Percentiles rank a stretch among this genome's conserved stretches.
phyloP scores from a whole-genome alignment of 2,329 filamentous ascomycete species.

The Chrysosporium keratinophilum region DNA sequence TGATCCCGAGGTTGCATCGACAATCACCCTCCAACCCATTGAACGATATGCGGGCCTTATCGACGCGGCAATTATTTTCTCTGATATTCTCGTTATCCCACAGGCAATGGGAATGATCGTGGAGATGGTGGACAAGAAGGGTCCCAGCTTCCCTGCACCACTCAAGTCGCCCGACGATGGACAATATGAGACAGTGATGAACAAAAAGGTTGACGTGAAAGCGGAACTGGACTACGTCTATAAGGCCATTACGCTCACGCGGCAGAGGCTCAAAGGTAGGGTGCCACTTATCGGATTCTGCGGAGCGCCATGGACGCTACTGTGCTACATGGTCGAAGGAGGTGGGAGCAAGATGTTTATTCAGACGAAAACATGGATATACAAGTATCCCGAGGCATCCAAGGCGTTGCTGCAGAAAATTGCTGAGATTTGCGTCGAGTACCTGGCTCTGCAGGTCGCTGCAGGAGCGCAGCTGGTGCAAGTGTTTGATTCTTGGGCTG shows the following conservation, averaged over 20 bases:
- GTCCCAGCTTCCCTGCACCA: slow-evolving; percentile 84
- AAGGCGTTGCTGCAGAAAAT: slow-evolving; percentile 83
- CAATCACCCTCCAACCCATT: slow-evolving; percentile 85
- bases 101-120: slow-evolving; percentile 98
- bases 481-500: slow-evolving; percentile 97
- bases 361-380: slow-evolving; percentile 93
- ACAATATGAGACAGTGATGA: slow-evolving; percentile 70
- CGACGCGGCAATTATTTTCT: slow-evolving; percentile 97
- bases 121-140: slow-evolving; percentile 96
- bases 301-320: slow-evolving; percentile 88
- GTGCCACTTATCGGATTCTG: slow-evolving; percentile 95
- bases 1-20: slow-evolving; percentile 81
- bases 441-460: slow-evolving; percentile 81
- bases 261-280: slow-evolving; percentile 73
- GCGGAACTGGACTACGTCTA: slow-evolving; percentile 88
- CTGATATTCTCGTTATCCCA: slow-evolving; percentile 92
- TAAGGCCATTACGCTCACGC: slow-evolving; percentile 82
- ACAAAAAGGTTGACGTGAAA: slow-evolving; percentile 69
- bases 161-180: slow-evolving; percentile 67
- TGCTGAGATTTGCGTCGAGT: slow-evolving; percentile 86
- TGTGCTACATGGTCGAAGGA: slow-evolving; percentile 99
- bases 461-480: slow-evolving; percentile 92
- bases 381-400: slow-evolving; percentile 69
- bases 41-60: slow-evolving; percentile 83
- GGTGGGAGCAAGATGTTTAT: slow-evolving; percentile 92